Base-by-base conservation (phyloP, 768 basidiomycete genomes). In the Plicaturopsis crispa region DNA sequence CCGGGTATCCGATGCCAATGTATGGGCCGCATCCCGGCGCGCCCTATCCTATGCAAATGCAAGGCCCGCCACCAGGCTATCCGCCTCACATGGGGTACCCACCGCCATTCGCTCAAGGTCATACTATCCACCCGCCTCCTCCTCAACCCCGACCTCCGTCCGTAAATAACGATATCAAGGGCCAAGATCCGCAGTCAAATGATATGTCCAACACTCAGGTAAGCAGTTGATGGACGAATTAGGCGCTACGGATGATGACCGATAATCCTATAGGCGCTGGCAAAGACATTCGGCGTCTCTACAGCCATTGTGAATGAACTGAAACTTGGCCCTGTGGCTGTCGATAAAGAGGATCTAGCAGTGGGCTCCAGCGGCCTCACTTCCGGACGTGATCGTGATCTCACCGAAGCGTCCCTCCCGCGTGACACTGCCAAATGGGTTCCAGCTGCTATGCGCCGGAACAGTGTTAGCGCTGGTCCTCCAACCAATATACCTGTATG, bases 201-300 rank as follows among this genome's bases (percentile, higher is more conserved):
- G 84, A 91, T 57, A 73, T 89, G 69, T 82, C 84, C 35, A 78
- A 72, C 53, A 72, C 81, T 5, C 75, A 74, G 46, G 77, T 75
- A n/a, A n/a, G n/a, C n/a, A n/a, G n/a, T n/a, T n/a, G n/a, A n/a
- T n/a, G n/a, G n/a, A n/a, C n/a, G n/a, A n/a, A n/a, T 23, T 39
- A 22, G 8, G 6, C 6, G 21, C 2, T 11, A 19, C 20, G 37
- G 17, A 35, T 13, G 24, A 36, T 57, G 11, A 48, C 32, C 31
- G 21, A 39, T 18, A 14, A 36, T 40, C 12, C 38, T 41, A 28
- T 46, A 79, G 71, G 69, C 82, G 18, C 72, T 88, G 35, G 86
- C 83, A 30, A 84, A 79, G 59, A 78, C 70, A 52, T 89, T 89
- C 51, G 86, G 86, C 34, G 86, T 89, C 20, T 73, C 80, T 35